These are phyloP conservation scores for Trichopus zeylanicus DNA, from an alignment of 116 monocot genomes.

Conservation along the genomic window DNA sequence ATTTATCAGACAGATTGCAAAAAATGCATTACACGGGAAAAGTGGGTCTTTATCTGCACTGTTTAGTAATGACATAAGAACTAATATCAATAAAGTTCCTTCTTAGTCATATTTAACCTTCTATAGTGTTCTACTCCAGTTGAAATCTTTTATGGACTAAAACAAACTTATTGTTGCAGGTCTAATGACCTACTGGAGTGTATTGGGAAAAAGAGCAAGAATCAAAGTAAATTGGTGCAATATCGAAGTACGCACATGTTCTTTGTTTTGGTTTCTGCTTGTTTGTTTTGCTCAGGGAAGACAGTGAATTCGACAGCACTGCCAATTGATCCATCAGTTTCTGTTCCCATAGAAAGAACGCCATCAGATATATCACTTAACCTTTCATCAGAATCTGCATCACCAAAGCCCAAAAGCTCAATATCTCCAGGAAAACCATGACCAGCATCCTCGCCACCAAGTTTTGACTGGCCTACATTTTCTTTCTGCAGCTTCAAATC, in stretches of 20 bases:
- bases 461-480: not conserved
- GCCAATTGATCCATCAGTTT: conserved; percentile 55
- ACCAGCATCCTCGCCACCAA: conserved; percentile 15
- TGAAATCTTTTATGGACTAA: too few species aligned
- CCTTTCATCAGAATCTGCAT: conserved; percentile 52
- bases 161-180: too few species aligned
- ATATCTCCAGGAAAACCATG: conserved; percentile 14
- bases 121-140: too few species aligned
- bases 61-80: too few species aligned
- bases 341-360: conserved; percentile 42
- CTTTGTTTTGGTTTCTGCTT: conserved; percentile 10
- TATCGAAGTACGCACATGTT: conserved; percentile 23
- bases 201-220: too few species aligned
- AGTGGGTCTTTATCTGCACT: too few species aligned
- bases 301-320: conserved; percentile 27
- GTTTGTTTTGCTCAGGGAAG: conserved; percentile 24
- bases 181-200: too few species aligned
- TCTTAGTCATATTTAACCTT: too few species aligned
- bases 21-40: too few species aligned
- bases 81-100: too few species aligned
- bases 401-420: conserved; percentile 26
- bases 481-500: conserved; percentile 21
- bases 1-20: too few species aligned
- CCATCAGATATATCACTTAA: conserved; percentile 60
- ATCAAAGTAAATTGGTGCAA: too few species aligned